Evolutionary conservation across 1,139 yeast genomes (phyloP).

Genomic region (Debaryomyces robertsiae): DNA sequence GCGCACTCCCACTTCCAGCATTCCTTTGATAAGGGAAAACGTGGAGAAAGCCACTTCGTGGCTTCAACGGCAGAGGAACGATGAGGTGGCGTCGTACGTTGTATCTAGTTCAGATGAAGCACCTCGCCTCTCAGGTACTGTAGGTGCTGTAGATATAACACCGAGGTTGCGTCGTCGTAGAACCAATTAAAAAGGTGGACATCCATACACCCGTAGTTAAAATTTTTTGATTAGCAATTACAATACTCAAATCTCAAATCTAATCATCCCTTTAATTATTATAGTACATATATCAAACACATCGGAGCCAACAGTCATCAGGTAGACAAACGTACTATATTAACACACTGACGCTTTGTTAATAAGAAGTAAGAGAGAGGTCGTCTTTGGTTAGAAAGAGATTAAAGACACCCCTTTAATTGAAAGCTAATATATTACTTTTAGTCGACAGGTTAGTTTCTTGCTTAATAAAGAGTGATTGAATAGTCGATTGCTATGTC

Average conservation of each 20-base stretch:
- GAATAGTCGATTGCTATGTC: slow-evolving; percentile 24
- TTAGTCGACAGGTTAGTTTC: neutral
- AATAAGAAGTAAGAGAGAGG: neutral
- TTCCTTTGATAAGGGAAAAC: slow-evolving; percentile 5
- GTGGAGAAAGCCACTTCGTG: slow-evolving; percentile 3
- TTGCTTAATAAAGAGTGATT: neutral
- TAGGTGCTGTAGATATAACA: too few species aligned
- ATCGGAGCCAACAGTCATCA: neutral
- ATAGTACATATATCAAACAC: neutral
- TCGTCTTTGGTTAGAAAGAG: neutral
- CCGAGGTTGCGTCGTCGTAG: too few species aligned
- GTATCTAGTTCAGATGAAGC: too few species aligned
- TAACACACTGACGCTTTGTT: neutral
- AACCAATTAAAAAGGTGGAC: too few species aligned
- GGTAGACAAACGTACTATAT: neutral
- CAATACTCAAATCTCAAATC: slow-evolving; percentile 9
- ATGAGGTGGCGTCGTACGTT: too few species aligned
- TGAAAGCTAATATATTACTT: neutral
- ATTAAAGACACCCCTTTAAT: slow-evolving; percentile 4
- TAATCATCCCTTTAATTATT: slow-evolving; percentile 9
- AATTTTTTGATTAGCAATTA: slow-evolving; percentile 8
- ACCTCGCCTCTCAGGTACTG: too few species aligned
- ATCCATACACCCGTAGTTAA: slow-evolving; percentile 6
- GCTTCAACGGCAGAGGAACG: too few species aligned
- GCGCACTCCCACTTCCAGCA: neutral